Evolutionary conservation across 2,329 filamentous ascomycete species (phyloP), one percentile per base, ranked within the genome.

Genomic region (Paramyrothecium sp.): DNA sequence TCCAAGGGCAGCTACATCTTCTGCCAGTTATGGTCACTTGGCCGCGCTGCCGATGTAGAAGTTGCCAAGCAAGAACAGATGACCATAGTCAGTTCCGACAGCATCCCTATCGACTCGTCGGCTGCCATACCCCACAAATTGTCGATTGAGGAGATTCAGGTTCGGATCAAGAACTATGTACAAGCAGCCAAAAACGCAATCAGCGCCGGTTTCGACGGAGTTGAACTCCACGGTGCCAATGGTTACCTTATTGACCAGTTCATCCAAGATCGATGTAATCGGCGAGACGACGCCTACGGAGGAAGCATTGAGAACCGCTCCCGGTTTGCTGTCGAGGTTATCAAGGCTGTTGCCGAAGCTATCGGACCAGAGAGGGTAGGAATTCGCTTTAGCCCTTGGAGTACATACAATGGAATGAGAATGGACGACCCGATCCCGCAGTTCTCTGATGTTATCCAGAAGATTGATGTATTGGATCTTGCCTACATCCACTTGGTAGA

Each of bases 171-270:
- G n/a, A 30, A 53, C 51, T 53, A 53, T 21, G 16, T 10, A 3
- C 33, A 17, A 19, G 51, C 51, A 10, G 51, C 51, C 16, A n/a
- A 22, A 21, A 53, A 83, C 20, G 81, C 88, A 0, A 69, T 89
- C 2, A 76, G 79, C 1, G 84, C 82, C 2, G 89, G 89, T 0
- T 87, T 87, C 47, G 89, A 92, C 66, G 85, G 83, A 3, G 83
- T 92, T 53, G 89, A 92, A 61, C 66, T 78, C 17, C 76, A 81
- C 60, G 76, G 68, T 11, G 81, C 81, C 5, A 83, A 85, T 61
- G 83, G 83, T 1, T 88, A 87, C 60, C 71, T 88, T 1, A 68
- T 78, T 33, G 53, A 78, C 22, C 81, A 84, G 52, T 73, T 83
- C 20, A 69, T 78, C n/a, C 10, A 53, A 13, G 72, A 75, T 17